Conservation (phyloP, 805 yeast genomes). For the Ogataea nonfermentans region DNA sequence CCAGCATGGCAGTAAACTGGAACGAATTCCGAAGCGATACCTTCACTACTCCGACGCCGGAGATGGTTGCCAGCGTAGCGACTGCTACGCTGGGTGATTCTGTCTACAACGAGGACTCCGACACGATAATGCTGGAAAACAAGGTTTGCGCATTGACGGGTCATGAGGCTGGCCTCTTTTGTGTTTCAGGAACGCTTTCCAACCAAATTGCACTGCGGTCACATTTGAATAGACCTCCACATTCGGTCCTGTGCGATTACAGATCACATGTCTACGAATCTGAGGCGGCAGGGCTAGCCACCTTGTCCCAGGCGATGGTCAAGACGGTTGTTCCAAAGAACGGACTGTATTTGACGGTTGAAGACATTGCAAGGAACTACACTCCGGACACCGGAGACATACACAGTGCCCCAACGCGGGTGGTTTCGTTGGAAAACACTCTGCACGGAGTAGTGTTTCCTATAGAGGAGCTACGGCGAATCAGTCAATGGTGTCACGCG, state of each 20-base stretch:
- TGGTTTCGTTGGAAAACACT: slow-evolving; percentile 86
- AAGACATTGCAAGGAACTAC: slow-evolving; percentile 64
- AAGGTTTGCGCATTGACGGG: slow-evolving; percentile 70
- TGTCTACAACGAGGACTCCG: slow-evolving; percentile 81
- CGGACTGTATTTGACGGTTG: slow-evolving; percentile 73
- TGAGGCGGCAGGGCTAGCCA: slow-evolving; percentile 92
- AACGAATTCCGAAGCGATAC: slow-evolving; percentile 77
- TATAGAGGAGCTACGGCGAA: slow-evolving; percentile 68
- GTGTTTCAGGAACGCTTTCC: slow-evolving; percentile 87
- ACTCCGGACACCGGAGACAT: slow-evolving; percentile 77
- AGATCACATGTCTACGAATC: slow-evolving; percentile 79
- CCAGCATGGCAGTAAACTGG: slow-evolving; percentile 19
- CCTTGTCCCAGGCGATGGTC: slow-evolving; percentile 89
- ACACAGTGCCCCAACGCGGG: slow-evolving; percentile 84
- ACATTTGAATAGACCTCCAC: slow-evolving; percentile 77
- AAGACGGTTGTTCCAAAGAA: slow-evolving; percentile 76
- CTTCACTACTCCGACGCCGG: slow-evolving; percentile 79
- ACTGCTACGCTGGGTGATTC: slow-evolving; percentile 74
- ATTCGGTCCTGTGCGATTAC: slow-evolving; percentile 80
- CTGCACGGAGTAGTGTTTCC: slow-evolving; percentile 82
- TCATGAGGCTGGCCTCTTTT: slow-evolving; percentile 75
- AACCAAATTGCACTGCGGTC: slow-evolving; percentile 84
- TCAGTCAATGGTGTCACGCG: slow-evolving; percentile 65
- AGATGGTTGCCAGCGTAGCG: slow-evolving; percentile 63
- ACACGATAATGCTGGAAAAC: slow-evolving; percentile 62